Conservation (phyloP, 192 early-diverging fungal genomes). For the Backusella luteola region DNA sequence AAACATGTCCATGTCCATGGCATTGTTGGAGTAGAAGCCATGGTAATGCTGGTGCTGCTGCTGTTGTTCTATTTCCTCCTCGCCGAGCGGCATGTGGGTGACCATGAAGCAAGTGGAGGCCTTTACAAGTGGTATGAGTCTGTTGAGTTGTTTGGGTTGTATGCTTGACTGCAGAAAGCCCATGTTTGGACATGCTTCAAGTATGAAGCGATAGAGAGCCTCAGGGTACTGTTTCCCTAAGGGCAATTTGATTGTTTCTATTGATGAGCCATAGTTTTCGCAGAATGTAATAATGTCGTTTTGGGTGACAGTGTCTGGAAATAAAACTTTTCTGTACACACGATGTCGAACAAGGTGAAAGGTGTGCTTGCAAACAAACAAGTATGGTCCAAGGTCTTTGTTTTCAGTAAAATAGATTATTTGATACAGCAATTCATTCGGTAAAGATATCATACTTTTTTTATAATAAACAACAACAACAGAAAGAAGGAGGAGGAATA, state of each 20-base stretch:
- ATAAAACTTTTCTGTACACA: conserved; percentile 20
- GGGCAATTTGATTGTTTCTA: conserved; percentile 27
- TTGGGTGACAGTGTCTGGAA: conserved; percentile 19
- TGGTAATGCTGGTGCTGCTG: not conserved
- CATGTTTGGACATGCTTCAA: conserved; percentile 19
- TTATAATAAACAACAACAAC: not conserved
- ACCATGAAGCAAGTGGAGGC: conserved; percentile 22
- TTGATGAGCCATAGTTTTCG: conserved; percentile 15
- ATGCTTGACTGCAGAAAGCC: conserved; percentile 24
- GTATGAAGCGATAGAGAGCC: conserved; percentile 7
- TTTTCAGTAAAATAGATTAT: conserved; percentile 9
- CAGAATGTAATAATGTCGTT: conserved; percentile 25
- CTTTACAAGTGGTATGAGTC: not conserved
- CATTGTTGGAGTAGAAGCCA: not conserved
- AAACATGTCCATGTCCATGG: not conserved
- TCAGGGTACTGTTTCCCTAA: conserved; percentile 5
- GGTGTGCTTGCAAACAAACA: conserved; percentile 23
- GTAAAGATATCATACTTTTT: conserved; percentile 10
- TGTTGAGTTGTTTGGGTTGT: conserved; percentile 18
- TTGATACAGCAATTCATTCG: conserved; percentile 31
- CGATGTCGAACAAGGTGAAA: conserved; percentile 14
- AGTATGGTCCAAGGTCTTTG: not conserved
- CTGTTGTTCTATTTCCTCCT: not conserved
- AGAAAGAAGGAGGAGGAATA: not conserved
- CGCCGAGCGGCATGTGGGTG: conserved; percentile 7